Evolutionary conservation across 2,329 filamentous ascomycete species (phyloP), one percentile per base, ranked within the genome.

Genomic region (Dothideomycetes sp.): DNA sequence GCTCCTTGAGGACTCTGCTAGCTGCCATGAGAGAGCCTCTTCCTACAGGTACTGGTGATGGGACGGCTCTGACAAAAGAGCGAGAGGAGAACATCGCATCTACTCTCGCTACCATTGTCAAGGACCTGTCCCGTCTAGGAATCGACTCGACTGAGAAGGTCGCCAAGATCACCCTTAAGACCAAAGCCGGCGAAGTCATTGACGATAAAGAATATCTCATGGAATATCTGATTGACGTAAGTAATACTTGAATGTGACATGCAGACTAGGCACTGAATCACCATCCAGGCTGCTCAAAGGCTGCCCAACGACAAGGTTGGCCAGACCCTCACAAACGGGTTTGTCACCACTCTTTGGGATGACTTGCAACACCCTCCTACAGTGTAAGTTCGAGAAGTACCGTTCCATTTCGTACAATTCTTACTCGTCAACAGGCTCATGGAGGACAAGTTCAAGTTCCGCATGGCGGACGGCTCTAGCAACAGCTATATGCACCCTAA

Each of bases 121-220:
- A 51, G 4, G 47, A 50, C 2, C 39, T 59, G 31, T 57, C 57
- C 33, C 58, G 58, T 35, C 55, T 67, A 7, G 51, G 57, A 4
- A 23, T 63, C 11, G 53, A 61, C 33, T 61, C 62, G 1, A 45
- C 67, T 32, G 49, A 62, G 15, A 50, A 63, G 2, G 54, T 63
- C 1, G 52, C 57, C 24, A 53, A 56, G 30, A 45, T 60, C 30
- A 27, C 34, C 3, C 27, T 23, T 22, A 41, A 23, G 43, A 59
- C 58, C 37, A 51, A 59, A 42, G 65, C 67, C n/a, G 72, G 73
- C 3, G 62, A 73, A 29, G 67, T 68, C 6, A 58, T 75, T 12
- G 65, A 83, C 50, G 79, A 83, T 52, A 78, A 73, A 53, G 68
- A 69, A 1, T 77, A 77, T 51, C 60, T 74, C 10, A 78, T 78